Evolutionary conservation across 164 flowering plant species (phyloP).

Genomic region (Stephania japonica): DNA sequence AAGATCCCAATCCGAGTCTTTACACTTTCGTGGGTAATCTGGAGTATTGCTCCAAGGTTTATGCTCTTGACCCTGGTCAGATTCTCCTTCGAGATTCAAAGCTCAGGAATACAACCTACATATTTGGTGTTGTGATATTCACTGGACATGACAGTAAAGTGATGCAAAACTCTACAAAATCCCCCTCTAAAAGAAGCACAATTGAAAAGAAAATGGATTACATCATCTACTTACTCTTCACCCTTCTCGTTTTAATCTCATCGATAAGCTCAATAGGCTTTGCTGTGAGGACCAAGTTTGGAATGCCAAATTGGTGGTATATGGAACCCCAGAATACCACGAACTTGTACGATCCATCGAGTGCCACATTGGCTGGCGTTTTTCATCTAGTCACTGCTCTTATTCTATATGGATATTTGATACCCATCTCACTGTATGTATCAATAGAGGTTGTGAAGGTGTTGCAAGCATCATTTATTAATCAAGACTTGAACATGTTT

Average conservation of each 20-base stretch:
- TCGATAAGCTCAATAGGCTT: conserved; percentile 72
- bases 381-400: conserved; percentile 80
- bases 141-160: too few species aligned
- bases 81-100: too few species aligned
- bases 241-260: conserved; percentile 61
- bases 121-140: too few species aligned
- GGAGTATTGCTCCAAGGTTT: too few species aligned
- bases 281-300: conserved; percentile 46
- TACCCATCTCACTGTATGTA: conserved; percentile 90
- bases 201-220: conserved; percentile 77
- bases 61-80: too few species aligned
- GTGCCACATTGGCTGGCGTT: conserved; percentile 42
- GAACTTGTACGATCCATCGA: conserved; percentile 41
- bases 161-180: too few species aligned
- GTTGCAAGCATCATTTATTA: conserved; percentile 75
- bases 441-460: conserved; percentile 92
- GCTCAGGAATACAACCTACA: too few species aligned
- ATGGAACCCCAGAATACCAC: conserved; percentile 35
- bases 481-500: conserved; percentile 76
- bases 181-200: conserved; percentile 76
- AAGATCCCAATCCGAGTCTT: too few species aligned
- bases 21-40: too few species aligned
- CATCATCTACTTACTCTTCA: conserved; percentile 68
- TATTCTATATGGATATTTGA: conserved; percentile 77
- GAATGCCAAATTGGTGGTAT: conserved; percentile 77